Evolutionary conservation across 768 basidiomycete species (phyloP).

Genomic region (Leccinum longicurvipes): DNA sequence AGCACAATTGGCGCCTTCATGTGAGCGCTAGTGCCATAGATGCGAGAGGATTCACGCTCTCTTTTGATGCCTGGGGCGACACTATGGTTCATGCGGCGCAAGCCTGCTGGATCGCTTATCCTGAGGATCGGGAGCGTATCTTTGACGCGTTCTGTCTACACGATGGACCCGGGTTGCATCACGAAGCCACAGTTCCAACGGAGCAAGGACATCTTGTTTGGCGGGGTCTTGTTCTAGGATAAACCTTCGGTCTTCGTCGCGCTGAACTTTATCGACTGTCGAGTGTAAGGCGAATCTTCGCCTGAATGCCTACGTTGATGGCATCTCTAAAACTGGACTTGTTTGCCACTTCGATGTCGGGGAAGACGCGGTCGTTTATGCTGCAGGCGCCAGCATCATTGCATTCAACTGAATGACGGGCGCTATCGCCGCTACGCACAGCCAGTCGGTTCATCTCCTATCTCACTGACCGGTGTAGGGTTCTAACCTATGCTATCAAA

Average conservation of each 20-base stretch:
- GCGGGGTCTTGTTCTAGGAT: slow-evolving; percentile 6
- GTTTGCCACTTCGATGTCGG: slow-evolving; percentile 12
- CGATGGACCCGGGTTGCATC: background rate
- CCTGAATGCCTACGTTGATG: slow-evolving; percentile 10
- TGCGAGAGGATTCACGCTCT: slow-evolving; percentile 13
- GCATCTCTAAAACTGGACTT: slow-evolving; percentile 2
- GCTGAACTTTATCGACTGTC: slow-evolving; percentile 14
- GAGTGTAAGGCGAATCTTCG: slow-evolving; percentile 9
- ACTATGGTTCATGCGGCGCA: background rate
- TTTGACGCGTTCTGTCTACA: slow-evolving; percentile 14
- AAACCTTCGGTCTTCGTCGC: slow-evolving; percentile 18
- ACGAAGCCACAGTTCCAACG: slow-evolving; percentile 3
- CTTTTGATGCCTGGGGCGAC: slow-evolving; percentile 9
- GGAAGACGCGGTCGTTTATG: slow-evolving; percentile 1
- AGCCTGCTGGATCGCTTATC: slow-evolving; percentile 21
- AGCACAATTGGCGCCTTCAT: slow-evolving; percentile 6
- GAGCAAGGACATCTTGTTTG: slow-evolving; percentile 7
- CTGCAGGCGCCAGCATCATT: slow-evolving; percentile 2
- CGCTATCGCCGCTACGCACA: background rate
- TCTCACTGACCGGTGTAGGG: background rate
- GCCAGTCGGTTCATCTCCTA: background rate
- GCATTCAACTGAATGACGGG: background rate
- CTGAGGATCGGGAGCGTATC: slow-evolving; percentile 18
- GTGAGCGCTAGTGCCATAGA: slow-evolving; percentile 10
- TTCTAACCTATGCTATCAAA: background rate